Evolutionary conservation across 139 green algal species (phyloP), one percentile per base, ranked within the genome.

Genomic region (Nannochloris sp.): DNA sequence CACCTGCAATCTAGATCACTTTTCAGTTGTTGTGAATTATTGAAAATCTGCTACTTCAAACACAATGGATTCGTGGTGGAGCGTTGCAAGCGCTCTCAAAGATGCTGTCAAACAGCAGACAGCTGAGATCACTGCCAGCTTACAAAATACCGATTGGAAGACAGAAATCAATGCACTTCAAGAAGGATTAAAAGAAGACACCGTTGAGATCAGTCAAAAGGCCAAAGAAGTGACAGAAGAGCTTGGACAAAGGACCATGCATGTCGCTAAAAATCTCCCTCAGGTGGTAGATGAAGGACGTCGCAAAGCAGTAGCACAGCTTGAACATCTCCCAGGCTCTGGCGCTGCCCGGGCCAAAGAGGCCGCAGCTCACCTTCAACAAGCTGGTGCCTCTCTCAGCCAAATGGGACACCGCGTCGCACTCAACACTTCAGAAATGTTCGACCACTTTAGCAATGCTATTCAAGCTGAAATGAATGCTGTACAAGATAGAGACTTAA

Each of bases 71-170:
- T 51, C 42, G 42, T 65, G 90, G 0, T 92, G 86, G 86, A 74
- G 71, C n/a, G 61, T 88, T 3, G 86, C 86, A 0, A 61, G 37
- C 5, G 75, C 79, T 1, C 65, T 92, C 2, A 76, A 70, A 6
- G 81, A 72, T 6, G 75, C 80, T 1, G 74, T 92, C 14, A 83
- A 83, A 48, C 73, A 81, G 15, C 71, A 60, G 6, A 74, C 85
- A 24, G 69, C 80, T 31, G 83, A 92, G 33, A 61, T 91, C 13
- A 77, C 85, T 15, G 67, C 75, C 33, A 82, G 70, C 45, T 74
- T 93, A 29, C 44, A 68, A 25, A 68, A 88, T 19, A 90, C 83
- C 0, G 83, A 93, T 61, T 93, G 86, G 86, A 67, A 72, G 13
- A 71, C 51, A 10, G 86, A 93, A 74, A 64, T 92, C 12, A 51